Conservation (phyloP, 805 yeast species). For the Wilhelminamyces savonicus region DNA sequence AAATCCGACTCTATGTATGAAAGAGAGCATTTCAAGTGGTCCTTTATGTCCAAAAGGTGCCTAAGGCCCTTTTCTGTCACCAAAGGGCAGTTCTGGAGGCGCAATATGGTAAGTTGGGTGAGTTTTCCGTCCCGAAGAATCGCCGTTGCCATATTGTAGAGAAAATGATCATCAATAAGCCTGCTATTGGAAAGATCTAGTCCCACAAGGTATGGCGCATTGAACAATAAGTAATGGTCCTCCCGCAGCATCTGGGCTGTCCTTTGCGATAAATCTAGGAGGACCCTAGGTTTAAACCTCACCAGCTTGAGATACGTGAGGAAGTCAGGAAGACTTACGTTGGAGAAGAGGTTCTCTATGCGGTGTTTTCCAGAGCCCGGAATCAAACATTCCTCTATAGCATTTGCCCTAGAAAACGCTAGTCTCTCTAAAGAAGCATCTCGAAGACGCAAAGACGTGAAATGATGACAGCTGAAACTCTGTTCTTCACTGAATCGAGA, state of each 20-base stretch:
- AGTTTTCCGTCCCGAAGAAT: conserved; percentile 10
- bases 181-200: conserved; percentile 24
- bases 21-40: too few species aligned
- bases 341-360: conserved; percentile 29
- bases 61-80: conserved; percentile 6
- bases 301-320: conserved; percentile 11
- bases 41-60: conserved; percentile 3
- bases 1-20: conserved; percentile 12
- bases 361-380: conserved; percentile 19
- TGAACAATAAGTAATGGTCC: conserved; percentile 19
- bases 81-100: conserved; percentile 16
- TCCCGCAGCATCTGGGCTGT: conserved; percentile 10
- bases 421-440: conserved; percentile 8
- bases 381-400: too few species aligned
- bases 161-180: conserved; percentile 23
- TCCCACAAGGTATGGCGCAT: conserved; percentile 19
- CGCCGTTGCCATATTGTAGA: conserved; percentile 16
- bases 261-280: conserved; percentile 22
- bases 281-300: conserved; percentile 10
- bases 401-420: too few species aligned
- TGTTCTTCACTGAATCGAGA: conserved; percentile 8
- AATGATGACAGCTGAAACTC: conserved; percentile 20
- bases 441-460: background rate
- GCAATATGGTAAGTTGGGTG: conserved; percentile 14
- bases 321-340: conserved; percentile 18